phyloP scores from a whole-genome alignment of 495 filamentous ascomycete species.

The Apiosordaria backusii region DNA sequence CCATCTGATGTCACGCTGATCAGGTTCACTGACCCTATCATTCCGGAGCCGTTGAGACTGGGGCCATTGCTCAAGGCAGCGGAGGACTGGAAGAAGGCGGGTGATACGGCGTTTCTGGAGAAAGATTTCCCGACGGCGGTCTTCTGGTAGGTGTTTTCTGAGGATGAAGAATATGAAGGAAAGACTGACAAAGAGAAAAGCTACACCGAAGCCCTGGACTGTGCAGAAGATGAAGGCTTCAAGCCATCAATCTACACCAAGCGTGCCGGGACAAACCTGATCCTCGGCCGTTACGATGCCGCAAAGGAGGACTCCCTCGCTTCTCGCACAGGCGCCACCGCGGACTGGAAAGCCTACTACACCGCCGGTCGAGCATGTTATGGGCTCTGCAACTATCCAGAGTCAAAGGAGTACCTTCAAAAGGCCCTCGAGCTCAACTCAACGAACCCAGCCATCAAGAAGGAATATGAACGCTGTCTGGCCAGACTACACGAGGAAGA shows the following conservation, averaged over 20 bases:
- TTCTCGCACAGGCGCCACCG: slow-evolving; percentile 22
- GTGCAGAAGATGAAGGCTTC: slow-evolving; percentile 14
- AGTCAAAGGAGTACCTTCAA: slow-evolving; percentile 26
- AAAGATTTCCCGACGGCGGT: slow-evolving; percentile 35
- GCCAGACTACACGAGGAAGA: slow-evolving; percentile 37
- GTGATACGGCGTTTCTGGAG: slow-evolving; percentile 35
- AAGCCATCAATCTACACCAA: slow-evolving; percentile 36
- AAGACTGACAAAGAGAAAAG: slow-evolving; percentile 17
- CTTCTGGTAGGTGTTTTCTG: slow-evolving; percentile 27
- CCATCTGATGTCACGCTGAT: slow-evolving; percentile 42
- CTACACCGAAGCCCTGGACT: slow-evolving; percentile 34
- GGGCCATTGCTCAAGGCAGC: slow-evolving; percentile 31
- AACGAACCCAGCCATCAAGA: slow-evolving; percentile 24
- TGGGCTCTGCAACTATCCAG: slow-evolving; percentile 39
- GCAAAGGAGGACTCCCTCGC: slow-evolving; percentile 45
- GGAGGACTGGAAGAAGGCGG: slow-evolving; percentile 33
- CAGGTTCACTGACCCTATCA: slow-evolving; percentile 24
- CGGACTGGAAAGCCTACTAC: slow-evolving; percentile 49
- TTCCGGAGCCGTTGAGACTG: slow-evolving; percentile 27
- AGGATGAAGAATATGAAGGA: background rate
- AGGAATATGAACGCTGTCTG: slow-evolving; percentile 35
- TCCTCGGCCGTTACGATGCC: slow-evolving; percentile 44
- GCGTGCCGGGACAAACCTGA: slow-evolving; percentile 45
- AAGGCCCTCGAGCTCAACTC: slow-evolving; percentile 37
- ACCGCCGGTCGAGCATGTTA: slow-evolving; percentile 49